Base-by-base conservation (phyloP, 441 rosid species). In the Aquilaria agallochum region DNA sequence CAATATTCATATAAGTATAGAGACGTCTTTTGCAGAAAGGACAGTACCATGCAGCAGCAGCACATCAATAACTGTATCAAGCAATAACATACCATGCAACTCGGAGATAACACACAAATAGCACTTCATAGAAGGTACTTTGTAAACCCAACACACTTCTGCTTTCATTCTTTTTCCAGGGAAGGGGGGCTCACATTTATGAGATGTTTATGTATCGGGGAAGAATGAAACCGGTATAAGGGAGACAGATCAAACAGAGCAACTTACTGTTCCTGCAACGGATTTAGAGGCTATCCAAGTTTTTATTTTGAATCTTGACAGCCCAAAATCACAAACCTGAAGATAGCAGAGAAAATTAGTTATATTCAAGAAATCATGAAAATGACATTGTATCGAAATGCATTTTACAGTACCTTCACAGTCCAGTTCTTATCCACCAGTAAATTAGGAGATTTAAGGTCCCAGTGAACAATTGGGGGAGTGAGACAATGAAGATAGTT, bases 381-480 rank as follows among this genome's bases (percentile, higher is more conserved):
- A 60, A 68, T 45, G 49, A 61, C 49, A 49, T 33, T 11, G 9
- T 20, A 12, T 33, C 6, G 56, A 53, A 12, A 42, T 11, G 15
- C 27, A 9, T 31, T 27, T 40, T 12, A 56, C 42, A 36, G 31
- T 78, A 94, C 98, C 95, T 94, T 94, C 9, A 94, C 94, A 0
- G 92, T 84, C 97, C 95, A 94, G 68, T 91, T 94, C 75, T 82
- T 94, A 79, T 94, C 99, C 54, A 91, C 99, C 83, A 94, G 65
- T 66, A 94, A 66, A 83, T 94, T 94, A 58, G 99, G 99, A 52
- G 99, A 79, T 72, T 94, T 94, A 44, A 94, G 85, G 82, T 94
- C 99, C 99, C 99, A 94, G 61, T 94, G 99, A 69, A 94, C 95
- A 44, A 94, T 77, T 27, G 99, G 95, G 59, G 99, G 99, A 63